These are phyloP conservation scores for Boletus bicolor DNA, from an alignment of 768 basidiomycete genomes.

Conservation along the genomic window DNA sequence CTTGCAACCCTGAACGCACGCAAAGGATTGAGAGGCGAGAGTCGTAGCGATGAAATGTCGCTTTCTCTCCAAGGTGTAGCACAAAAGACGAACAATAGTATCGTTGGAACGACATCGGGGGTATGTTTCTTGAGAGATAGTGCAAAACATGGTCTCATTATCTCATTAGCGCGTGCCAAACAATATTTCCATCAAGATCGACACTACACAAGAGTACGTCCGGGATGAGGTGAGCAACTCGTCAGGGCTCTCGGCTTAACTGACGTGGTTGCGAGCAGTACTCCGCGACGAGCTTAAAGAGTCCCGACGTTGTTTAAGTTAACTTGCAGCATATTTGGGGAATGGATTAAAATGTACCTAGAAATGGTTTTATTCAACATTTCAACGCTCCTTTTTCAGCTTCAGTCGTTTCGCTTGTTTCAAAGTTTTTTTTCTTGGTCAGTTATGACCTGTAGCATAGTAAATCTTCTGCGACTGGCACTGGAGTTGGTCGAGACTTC, in stretches of 20 bases:
- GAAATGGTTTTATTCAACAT: neutral
- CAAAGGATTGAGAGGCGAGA: conserved; percentile 40
- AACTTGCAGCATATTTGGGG: neutral
- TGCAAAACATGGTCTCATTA: neutral
- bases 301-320: conserved; percentile 19
- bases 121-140: neutral
- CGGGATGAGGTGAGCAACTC: conserved; percentile 37
- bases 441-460: conserved; percentile 16
- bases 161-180: conserved; percentile 32
- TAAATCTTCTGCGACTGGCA: conserved; percentile 10
- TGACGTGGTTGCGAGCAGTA: conserved; percentile 14
- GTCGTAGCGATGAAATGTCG: conserved; percentile 28
- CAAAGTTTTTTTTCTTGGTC: conserved; percentile 3
- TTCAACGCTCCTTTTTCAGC: conserved; percentile 2
- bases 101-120: conserved; percentile 9
- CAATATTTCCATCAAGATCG: conserved; percentile 65
- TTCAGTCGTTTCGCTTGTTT: neutral
- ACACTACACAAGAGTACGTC: conserved; percentile 56
- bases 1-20: conserved; percentile 60
- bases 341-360: conserved; percentile 3
- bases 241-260: neutral
- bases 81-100: conserved; percentile 21
- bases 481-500: conserved; percentile 13
- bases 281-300: conserved; percentile 19
- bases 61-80: conserved; percentile 30